Conservation (phyloP, 2,329 filamentous ascomycete genomes). For the Colletotrichum australisinense region DNA sequence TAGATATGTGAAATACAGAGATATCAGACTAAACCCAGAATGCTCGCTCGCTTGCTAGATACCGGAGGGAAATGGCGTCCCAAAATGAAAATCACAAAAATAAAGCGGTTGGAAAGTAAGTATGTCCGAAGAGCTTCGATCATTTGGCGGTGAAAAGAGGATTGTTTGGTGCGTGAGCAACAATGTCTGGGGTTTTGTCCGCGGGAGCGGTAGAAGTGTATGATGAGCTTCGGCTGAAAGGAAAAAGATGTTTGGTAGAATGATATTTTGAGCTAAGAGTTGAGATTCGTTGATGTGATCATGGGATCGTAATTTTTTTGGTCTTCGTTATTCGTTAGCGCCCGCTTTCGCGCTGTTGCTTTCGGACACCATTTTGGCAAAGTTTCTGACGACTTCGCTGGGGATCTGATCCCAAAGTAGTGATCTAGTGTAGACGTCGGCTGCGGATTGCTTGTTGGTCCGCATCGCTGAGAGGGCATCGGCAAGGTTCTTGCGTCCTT, state of each 20-base stretch:
- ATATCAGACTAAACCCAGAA: conserved; percentile 33
- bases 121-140: conserved; percentile 38
- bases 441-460: conserved; percentile 77
- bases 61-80: conserved; percentile 46
- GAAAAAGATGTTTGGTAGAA: conserved; percentile 30
- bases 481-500: conserved; percentile 79
- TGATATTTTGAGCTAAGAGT: conserved; percentile 33
- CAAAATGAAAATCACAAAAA: conserved; percentile 40
- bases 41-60: conserved; percentile 46
- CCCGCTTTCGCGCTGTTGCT: conserved; percentile 64
- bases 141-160: conserved; percentile 38
- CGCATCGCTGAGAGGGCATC: conserved; percentile 86
- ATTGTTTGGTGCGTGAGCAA: conserved; percentile 61
- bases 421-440: conserved; percentile 92
- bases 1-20: conserved; percentile 32
- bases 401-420: conserved; percentile 96
- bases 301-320: conserved; percentile 38
- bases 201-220: conserved; percentile 46
- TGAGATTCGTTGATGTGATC: conserved; percentile 33
- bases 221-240: conserved; percentile 35
- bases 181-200: conserved; percentile 50
- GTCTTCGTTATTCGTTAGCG: conserved; percentile 49
- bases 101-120: conserved; percentile 30
- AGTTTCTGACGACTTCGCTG: conserved; percentile 89
- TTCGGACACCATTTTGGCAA: conserved; percentile 90